Base-by-base conservation (phyloP, 2,329 filamentous ascomycete genomes). In the Fusarium palustre region DNA sequence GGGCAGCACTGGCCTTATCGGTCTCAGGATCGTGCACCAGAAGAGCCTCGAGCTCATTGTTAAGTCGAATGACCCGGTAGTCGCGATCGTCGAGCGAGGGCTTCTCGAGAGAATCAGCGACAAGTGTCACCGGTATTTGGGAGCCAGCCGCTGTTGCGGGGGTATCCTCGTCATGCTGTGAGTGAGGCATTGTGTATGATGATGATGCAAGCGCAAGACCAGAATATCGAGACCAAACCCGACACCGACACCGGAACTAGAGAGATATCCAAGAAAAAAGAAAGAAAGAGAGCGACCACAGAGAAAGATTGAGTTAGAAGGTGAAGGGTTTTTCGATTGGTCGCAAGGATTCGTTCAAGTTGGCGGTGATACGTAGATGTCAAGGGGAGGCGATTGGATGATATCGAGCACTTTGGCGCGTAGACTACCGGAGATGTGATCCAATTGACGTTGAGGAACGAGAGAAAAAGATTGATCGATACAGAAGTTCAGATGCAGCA, bases 1-100 rank as follows among this genome's bases (percentile, higher is more conserved):
- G 89, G 52, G 95, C 92, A 12, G 95, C 96, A 75, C 94, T 97
- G 69, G 96, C 94, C 86, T 98, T 98, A 84, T 99, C 96, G 10
- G 96, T 97, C 67, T 97, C 91, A 2, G 92, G 88, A 81, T 99
- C 96, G 78, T 98, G 95, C 58, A 98, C 96, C 50, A 99, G 83
- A 20, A 99, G 85, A 10, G 90, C 95, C 83, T 99, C 95, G 18
- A 99, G 87, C 79, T 94, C 86, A 80, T 99, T 99, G 47, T 88
- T 83, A 55, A 99, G 85, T 55, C 89, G 88, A 73, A 98, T 90
- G 68, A 99, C 93, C 60, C 95, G 88, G 79, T 99, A 99, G 33
- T 89, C 87, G 55, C 95, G 89, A 79, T 97, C 90, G 80, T 98
- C 95, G 56, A 97, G 86, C 70, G 90, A 89, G 8, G 94, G 93